phyloP scores from a whole-genome alignment of 805 yeast genomes.

The Kodamaea nitidulidarum region DNA sequence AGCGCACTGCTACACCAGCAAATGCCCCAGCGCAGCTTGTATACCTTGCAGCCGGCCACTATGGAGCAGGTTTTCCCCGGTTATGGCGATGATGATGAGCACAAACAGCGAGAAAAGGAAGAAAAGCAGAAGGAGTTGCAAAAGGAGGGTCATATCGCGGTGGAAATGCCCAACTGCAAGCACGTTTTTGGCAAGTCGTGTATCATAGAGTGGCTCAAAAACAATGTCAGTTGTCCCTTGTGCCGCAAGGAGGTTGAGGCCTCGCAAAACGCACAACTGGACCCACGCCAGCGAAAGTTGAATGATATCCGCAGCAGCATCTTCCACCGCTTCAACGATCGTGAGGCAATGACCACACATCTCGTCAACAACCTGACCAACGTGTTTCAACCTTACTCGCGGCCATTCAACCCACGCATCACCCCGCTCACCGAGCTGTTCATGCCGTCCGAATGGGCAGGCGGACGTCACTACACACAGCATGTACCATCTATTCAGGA shows the following conservation, averaged over 20 bases:
- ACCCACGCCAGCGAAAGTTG: conserved; percentile 14
- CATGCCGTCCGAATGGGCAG: conserved; percentile 33
- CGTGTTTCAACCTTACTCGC: conserved; percentile 34
- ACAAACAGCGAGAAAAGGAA: conserved; percentile 6
- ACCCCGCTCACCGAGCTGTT: conserved; percentile 39
- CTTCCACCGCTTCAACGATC: conserved; percentile 15
- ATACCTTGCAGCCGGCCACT: conserved; percentile 16
- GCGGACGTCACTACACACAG: conserved; percentile 4
- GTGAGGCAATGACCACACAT: conserved; percentile 20
- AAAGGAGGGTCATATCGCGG: conserved; percentile 28
- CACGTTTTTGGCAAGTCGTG: conserved; percentile 41
- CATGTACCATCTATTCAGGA: conserved; percentile 9
- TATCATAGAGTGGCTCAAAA: conserved; percentile 39
- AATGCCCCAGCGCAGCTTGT: conserved; percentile 25
- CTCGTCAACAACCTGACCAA: conserved; percentile 30
- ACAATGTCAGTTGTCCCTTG: conserved; percentile 38
- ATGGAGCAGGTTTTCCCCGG: conserved; percentile 26
- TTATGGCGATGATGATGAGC: conserved; percentile 15
- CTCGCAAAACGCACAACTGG: conserved; percentile 12
- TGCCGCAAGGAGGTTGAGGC: conserved; percentile 36
- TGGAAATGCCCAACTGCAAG: conserved; percentile 39
- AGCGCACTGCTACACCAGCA: conserved; percentile 21
- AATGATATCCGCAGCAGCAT: conserved; percentile 13
- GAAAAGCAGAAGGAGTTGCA: conserved; percentile 13
- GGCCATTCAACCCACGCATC: conserved; percentile 31